Evolutionary conservation across 805 yeast genomes (phyloP), one percentile per base, ranked within the genome.

Genomic region (Clavispora phyllophila): DNA sequence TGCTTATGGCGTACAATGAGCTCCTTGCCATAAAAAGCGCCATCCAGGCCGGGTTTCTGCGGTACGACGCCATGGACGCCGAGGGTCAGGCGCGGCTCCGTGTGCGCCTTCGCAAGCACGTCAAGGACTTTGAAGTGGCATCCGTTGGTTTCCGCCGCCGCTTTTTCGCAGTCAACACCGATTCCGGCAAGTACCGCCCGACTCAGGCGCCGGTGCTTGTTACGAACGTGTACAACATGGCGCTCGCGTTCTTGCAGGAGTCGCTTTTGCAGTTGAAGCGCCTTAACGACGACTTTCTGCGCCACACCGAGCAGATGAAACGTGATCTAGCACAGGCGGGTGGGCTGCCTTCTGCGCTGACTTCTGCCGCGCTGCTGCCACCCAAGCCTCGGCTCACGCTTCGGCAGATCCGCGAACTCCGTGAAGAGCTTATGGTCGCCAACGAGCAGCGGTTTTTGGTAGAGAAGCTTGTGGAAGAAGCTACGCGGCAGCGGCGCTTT

Each of bases 351-450:
- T 4, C 39, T 24, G n/a, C 31, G 9, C 24, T 31, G 10, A 13
- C 22, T 9, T 14, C 36, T 8, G 24, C 34, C 14, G 24, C 23
- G 9, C 19, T 22, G 3, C 44, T 31, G 2, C 28, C 36, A 17
- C 37, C 35, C 9, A 39, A 25, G 5, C 66, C 69, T 3, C 60
- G 60, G 22, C 54, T 75, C 2, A 72, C 81, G 4, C 72, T 76
- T 52, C 65, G 61, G 39, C 75, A 81, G 48, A 75, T 84, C 9
- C 70, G 89, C 34, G 72, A 72, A 39, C 63, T 72, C 22, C 64
- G 93, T 36, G 91, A 88, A 50, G 82, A 84, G 49, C 63, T 90
- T 44, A 85, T 90, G 84, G 96, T 91, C 9, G 63, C 88, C 56
- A 83, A 83, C 46, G 98, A 90, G 57, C 98, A 90, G 55, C 72